Evolutionary conservation across 1,284 basidiomycete species (phyloP).

Genomic region (Marasmius oreades): DNA sequence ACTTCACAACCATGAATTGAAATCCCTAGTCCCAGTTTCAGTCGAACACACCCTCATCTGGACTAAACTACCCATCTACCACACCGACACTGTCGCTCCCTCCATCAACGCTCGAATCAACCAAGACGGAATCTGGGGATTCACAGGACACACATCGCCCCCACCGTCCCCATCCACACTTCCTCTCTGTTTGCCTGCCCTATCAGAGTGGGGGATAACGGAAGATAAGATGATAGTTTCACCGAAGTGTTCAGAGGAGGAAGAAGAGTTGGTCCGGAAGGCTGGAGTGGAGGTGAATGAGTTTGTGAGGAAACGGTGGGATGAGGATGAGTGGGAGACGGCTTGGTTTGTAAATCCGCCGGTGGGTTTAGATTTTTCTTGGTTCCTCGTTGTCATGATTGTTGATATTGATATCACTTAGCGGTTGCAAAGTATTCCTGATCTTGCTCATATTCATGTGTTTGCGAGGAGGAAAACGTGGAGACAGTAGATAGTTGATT

Average conservation of each 20-base stretch:
- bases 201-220: slow-evolving; percentile 68
- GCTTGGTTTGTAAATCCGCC: slow-evolving; percentile 86
- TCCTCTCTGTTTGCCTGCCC: slow-evolving; percentile 50
- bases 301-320: slow-evolving; percentile 65
- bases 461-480: slow-evolving; percentile 53
- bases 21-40: slow-evolving; percentile 47
- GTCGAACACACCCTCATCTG: slow-evolving; percentile 76
- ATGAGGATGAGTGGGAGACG: slow-evolving; percentile 70
- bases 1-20: too few relatives aligned
- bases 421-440: slow-evolving; percentile 77
- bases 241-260: slow-evolving; percentile 43
- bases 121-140: slow-evolving; percentile 75
- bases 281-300: slow-evolving; percentile 56
- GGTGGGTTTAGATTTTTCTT: slow-evolving; percentile 37
- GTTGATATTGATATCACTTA: slow-evolving; percentile 23
- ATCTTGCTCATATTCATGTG: slow-evolving; percentile 76
- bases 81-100: slow-evolving; percentile 43
- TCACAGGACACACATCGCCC: slow-evolving; percentile 56
- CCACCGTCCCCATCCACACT: slow-evolving; percentile 66
- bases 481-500: too few relatives aligned
- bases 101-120: slow-evolving; percentile 49
- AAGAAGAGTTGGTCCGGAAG: slow-evolving; percentile 45
- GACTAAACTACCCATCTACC: slow-evolving; percentile 68
- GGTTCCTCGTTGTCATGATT: background rate
- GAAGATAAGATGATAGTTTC: slow-evolving; percentile 54